These are phyloP conservation scores for Vitis rupestris DNA, from an alignment of 164 flowering plant genomes.

Conservation along the genomic window DNA sequence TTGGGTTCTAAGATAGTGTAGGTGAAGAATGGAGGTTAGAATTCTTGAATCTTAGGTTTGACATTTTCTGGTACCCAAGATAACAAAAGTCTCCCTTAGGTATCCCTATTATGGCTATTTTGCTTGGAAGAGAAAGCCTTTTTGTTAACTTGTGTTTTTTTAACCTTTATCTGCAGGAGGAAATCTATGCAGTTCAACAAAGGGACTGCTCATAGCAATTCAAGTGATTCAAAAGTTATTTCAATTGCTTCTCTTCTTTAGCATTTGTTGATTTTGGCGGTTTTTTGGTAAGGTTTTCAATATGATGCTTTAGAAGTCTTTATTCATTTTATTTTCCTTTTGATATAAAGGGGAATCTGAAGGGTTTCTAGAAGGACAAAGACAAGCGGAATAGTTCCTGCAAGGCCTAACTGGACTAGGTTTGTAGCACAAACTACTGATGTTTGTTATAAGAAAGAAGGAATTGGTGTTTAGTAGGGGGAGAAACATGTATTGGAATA, in stretches of 20 bases:
- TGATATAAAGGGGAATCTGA: constrained; percentile 28
- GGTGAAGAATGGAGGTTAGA: no score
- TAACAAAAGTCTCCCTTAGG: no score
- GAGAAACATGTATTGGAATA: no score
- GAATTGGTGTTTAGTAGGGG: no score
- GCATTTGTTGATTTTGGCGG: background rate
- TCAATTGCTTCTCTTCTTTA: background rate
- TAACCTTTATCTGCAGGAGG: constrained; percentile 13
- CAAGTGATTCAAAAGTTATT: constrained; percentile 25
- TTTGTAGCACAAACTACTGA: background rate
- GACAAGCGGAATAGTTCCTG: constrained; percentile 32
- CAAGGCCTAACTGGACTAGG: constrained; percentile 18
- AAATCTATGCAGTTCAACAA: constrained; percentile 21
- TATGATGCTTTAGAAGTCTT: background rate
- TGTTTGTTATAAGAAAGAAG: no score
- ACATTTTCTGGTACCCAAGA: no score
- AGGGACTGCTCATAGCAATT: constrained; percentile 10
- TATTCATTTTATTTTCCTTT: background rate
- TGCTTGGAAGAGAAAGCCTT: background rate
- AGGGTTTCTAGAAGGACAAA: constrained; percentile 30
- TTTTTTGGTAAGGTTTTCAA: no score
- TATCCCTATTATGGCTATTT: no score
- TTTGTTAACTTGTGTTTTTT: background rate
- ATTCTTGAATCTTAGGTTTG: no score
- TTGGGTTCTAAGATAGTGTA: no score